Base-by-base conservation (phyloP, 2,329 filamentous ascomycete genomes). In the Hymenoscyphus fructigenus region DNA sequence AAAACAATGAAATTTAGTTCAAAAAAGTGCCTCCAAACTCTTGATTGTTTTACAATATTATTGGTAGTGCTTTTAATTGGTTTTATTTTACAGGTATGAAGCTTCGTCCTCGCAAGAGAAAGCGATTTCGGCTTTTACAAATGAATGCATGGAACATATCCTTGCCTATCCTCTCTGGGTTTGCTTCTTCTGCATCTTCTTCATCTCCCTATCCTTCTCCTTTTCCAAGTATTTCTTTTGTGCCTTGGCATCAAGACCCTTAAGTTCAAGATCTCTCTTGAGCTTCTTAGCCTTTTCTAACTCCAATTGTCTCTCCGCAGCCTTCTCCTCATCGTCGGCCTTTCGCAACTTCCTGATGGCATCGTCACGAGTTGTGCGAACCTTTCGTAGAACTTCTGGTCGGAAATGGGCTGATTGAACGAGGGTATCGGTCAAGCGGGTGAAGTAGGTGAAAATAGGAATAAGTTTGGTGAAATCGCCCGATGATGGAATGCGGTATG, bases 141-240 rank as follows among this genome's bases (percentile, higher is more conserved):
- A 53, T 53, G 20, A 53, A 53, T 53, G 26, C 20, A 53, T 53
- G 10, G 9, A 23, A 12, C 20, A 38, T 38, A 38, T 38, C 47
- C 23, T 32, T n/a, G 14, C 47, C 23, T 44, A 65, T 59, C 59
- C 36, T 63, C 58, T 41, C 44, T 82, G 80, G 32, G 83, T 85
- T 77, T 82, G 81, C 79, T 82, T 88, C 83, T 90, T 91, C 78
- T 84, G 81, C 63, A 79, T 81, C 77, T 84, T 88, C 75, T 79
- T 82, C 70, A 81, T 77, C 78, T 90, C 89, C 84, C 89, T 91
- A 76, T 92, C 89, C 72, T 84, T 86, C 83, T 94, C 91, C 78
- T 88, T 90, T 72, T 93, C 91, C 63, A 94, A 83, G 76, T 88
- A 94, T 80, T 92, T 93, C 82, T 91, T 91, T 83, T 94, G 91